Percentiles rank a stretch among this genome's conserved stretches.
Evolutionary conservation across 441 rosid species (phyloP).

Genomic region (Mallotus repandus): DNA sequence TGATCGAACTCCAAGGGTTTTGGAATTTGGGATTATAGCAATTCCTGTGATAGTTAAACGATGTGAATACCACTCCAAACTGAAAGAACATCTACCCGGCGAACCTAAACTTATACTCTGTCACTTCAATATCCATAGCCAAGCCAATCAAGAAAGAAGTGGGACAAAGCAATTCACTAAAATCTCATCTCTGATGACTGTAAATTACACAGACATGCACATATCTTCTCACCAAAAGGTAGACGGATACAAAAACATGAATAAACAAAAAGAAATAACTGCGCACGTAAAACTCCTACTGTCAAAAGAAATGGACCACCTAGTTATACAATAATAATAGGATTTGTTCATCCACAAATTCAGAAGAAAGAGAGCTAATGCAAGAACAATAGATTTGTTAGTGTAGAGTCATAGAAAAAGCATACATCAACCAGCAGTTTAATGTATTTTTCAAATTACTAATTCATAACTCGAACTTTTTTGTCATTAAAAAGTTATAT

Average conservation of each 20-base stretch:
- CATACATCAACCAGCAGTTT: too few relatives aligned
- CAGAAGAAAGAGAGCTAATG: background rate
- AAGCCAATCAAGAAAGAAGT: conserved; percentile 8
- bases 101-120: conserved; percentile 51
- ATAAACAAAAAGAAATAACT: background rate
- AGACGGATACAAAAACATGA: background rate
- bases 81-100: conserved; percentile 94
- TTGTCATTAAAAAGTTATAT: background rate
- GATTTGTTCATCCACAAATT: background rate
- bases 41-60: too few relatives aligned
- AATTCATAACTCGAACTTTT: too few relatives aligned
- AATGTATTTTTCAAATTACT: too few relatives aligned
- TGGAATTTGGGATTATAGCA: too few relatives aligned
- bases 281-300: background rate
- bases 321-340: background rate
- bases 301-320: background rate
- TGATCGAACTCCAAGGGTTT: too few relatives aligned
- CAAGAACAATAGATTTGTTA: background rate
- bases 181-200: background rate
- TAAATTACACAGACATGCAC: background rate
- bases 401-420: background rate
- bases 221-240: background rate
- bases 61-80: conserved; percentile 96
- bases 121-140: conserved; percentile 21
- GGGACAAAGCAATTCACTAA: background rate